Evolutionary conservation across 768 basidiomycete genomes (phyloP), one percentile per base, ranked within the genome.

Genomic region (Sutorius australiensis): DNA sequence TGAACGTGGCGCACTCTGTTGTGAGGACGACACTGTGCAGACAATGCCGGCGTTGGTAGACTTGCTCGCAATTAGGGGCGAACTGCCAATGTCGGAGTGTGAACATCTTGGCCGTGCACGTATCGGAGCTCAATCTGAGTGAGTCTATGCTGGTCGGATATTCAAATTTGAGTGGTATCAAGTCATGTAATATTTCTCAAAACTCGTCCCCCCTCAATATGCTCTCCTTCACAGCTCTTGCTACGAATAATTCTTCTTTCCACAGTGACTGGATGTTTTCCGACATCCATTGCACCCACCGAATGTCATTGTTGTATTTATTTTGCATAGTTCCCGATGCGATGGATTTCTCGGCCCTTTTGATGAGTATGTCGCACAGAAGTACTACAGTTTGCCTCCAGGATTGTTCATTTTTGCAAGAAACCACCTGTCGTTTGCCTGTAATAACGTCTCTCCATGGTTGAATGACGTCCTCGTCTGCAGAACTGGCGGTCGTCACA

Each of bases 161-260:
- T 24, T 24, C 24, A 24, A 24, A 2, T 24, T 24, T 24, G n/a
- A n/a, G n/a, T n/a, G 24, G 24, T 24, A 24, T 24, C 24, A 24
- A 24, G 4, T 24, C 24, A 24, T 24, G 4, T 24, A 24, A 24
- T 24, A 24, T 24, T 24, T 10, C 40, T 65, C 56, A 84, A 61
- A 84, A 83, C 43, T 79, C 74, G 55, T 71, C 73, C n/a, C 77
- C 77, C 17, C 66, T 63, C 34, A 68, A 56, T 12, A 85, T 51
- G 59, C 81, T 78, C 36, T 73, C 63, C 34, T 67, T 60, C 5
- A 88, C 79, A 5, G 68, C 76, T 24, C 52, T 55, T 7, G 81
- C 79, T 6, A 89, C 82, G 47, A 69, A 64, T 6, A 67, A 21
- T 54, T 89, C 83, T 63, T 91, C 89, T 34, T 58, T 56, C 87